Conservation (phyloP, 1,284 basidiomycete genomes). For the Trichosporon sp. region DNA sequence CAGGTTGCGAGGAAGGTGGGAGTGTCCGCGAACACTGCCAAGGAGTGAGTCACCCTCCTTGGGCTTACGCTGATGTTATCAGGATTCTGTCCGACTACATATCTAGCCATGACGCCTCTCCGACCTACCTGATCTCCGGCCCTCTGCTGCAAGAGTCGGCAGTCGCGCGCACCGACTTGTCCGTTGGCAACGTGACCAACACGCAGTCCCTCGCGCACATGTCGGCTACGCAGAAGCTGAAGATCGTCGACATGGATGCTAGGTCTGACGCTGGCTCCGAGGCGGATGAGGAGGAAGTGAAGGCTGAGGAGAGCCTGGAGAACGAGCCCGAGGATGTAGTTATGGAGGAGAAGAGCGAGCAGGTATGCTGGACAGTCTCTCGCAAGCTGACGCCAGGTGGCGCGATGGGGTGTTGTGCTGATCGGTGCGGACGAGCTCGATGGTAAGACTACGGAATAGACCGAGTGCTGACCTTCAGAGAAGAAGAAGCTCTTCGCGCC, state of each 20-base stretch:
- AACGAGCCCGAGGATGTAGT: slow-evolving; percentile 14
- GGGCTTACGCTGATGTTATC: background rate
- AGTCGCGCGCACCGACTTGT: slow-evolving; percentile 24
- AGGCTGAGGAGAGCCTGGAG: slow-evolving; percentile 17
- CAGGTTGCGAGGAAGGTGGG: slow-evolving; percentile 37
- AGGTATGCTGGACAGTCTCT: slow-evolving; percentile 5
- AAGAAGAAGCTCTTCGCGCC: slow-evolving; percentile 38
- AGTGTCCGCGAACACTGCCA: slow-evolving; percentile 40
- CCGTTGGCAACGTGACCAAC: slow-evolving; percentile 6
- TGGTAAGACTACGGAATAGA: slow-evolving; percentile 24
- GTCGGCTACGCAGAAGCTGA: slow-evolving; percentile 30
- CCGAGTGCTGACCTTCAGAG: slow-evolving; percentile 21
- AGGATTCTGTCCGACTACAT: slow-evolving; percentile 29
- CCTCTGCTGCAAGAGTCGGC: slow-evolving; percentile 27
- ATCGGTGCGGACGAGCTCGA: slow-evolving; percentile 32
- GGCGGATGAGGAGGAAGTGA: slow-evolving; percentile 24
- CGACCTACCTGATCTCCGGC: slow-evolving; percentile 43
- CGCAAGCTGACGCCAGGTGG: slow-evolving; percentile 18
- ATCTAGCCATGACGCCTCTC: slow-evolving; percentile 19
- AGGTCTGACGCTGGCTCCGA: slow-evolving; percentile 42
- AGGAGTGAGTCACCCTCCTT: slow-evolving; percentile 32
- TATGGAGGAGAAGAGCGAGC: slow-evolving; percentile 16
- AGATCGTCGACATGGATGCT: slow-evolving; percentile 46
- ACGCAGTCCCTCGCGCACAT: slow-evolving; percentile 32
- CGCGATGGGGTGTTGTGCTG: slow-evolving; percentile 40